Evolutionary conservation across 140 eudicot species (phyloP).

Genomic region (Erigeron philadelphicus): DNA sequence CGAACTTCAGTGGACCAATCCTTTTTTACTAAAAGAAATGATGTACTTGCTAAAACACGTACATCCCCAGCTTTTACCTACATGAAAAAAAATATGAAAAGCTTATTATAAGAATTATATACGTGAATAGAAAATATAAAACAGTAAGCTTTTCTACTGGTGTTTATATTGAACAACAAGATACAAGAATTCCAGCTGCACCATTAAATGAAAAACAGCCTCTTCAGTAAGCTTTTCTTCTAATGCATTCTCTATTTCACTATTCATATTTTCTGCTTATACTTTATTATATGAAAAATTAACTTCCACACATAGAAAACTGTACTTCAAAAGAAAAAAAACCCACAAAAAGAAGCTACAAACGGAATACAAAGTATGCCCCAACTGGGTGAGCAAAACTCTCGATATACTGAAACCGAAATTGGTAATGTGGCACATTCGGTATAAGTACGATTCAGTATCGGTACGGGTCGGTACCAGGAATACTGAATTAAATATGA

Average conservation of each 20-base stretch:
- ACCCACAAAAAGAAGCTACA: not conserved
- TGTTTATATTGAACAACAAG: conserved; percentile 3
- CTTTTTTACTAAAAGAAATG: conserved; percentile 77
- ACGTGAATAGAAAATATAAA: not conserved
- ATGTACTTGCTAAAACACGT: conserved; percentile 74
- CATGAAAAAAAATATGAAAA: conserved; percentile 15
- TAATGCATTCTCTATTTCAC: not conserved
- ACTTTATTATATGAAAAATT: not conserved
- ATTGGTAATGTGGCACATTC: no score
- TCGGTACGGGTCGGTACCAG: no score
- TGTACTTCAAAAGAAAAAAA: not conserved
- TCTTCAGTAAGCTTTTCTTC: conserved; percentile 5
- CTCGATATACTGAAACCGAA: not conserved
- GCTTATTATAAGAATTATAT: not conserved
- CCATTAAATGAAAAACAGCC: not conserved
- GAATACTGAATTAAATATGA: no score
- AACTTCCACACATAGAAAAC: not conserved
- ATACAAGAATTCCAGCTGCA: conserved; percentile 9
- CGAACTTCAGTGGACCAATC: conserved; percentile 93
- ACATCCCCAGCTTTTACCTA: conserved; percentile 95
- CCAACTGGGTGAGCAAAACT: not conserved
- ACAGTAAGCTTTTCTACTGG: conserved; percentile 5
- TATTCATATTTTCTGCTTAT: not conserved
- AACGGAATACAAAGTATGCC: not conserved
- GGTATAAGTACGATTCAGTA: no score